These are phyloP conservation scores for Pisolithus albus DNA, from an alignment of 768 basidiomycete genomes.

Conservation along the genomic window DNA sequence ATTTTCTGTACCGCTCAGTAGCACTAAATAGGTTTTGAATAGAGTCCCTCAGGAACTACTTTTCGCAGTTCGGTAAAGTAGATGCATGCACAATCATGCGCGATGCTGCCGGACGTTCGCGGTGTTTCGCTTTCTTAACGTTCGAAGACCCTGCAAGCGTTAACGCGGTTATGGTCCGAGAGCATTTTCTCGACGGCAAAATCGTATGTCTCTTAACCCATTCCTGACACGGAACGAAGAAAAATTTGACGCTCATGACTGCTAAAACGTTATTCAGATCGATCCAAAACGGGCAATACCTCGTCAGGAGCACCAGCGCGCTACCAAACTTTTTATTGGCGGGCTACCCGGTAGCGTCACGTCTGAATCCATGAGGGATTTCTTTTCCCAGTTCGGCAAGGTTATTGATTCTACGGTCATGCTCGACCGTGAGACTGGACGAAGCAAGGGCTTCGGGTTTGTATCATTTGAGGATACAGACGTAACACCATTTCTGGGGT, in stretches of 20 bases:
- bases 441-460: slow-evolving; percentile 97
- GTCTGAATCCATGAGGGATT: slow-evolving; percentile 87
- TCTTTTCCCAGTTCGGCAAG: slow-evolving; percentile 90
- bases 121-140: slow-evolving; percentile 97
- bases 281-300: slow-evolving; percentile 99
- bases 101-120: slow-evolving; percentile 86
- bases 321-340: slow-evolving; percentile 94
- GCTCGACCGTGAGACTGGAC: slow-evolving; percentile 91
- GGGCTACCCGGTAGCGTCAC: slow-evolving; percentile 89
- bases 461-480: slow-evolving; percentile 92
- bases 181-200: slow-evolving; percentile 95
- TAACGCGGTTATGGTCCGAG: slow-evolving; percentile 91
- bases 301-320: slow-evolving; percentile 87
- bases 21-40: slow-evolving; percentile 33
- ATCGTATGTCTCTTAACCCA: slow-evolving; percentile 57
- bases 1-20: slow-evolving; percentile 32
- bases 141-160: slow-evolving; percentile 91
- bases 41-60: slow-evolving; percentile 82
- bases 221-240: slow-evolving; percentile 5
- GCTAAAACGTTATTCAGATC: slow-evolving; percentile 50
- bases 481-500: slow-evolving; percentile 82
- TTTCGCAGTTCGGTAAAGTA: slow-evolving; percentile 93
- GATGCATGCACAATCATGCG: slow-evolving; percentile 99
- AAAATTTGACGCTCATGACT: slow-evolving; percentile 14
- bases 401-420: slow-evolving; percentile 98